A percentile compares a stretch with the other conserved stretches of the same genome.
Evolutionary conservation across 106 monocot species (phyloP).

Genomic region (Narthecium ossifragum): DNA sequence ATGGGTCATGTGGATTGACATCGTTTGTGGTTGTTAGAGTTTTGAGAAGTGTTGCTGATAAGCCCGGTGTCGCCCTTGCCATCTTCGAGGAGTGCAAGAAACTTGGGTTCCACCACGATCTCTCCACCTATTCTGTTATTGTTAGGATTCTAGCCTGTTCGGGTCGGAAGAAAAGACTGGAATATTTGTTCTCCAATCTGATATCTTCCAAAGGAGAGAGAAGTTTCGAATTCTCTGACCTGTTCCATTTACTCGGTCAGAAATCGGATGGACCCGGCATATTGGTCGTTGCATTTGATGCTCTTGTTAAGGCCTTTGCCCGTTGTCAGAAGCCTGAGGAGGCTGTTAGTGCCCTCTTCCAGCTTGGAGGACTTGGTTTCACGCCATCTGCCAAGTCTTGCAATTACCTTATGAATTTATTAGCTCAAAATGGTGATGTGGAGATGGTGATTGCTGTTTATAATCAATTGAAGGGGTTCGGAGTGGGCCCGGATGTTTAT

Average conservation of each 20-base stretch:
- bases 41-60: too few relatives aligned
- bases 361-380: slow-evolving; percentile 25
- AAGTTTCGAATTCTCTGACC: slow-evolving; percentile 12
- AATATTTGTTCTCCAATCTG: slow-evolving; percentile 32
- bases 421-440: slow-evolving; percentile 20
- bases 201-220: slow-evolving; percentile 16
- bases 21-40: too few relatives aligned
- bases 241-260: slow-evolving; percentile 21
- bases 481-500: slow-evolving; percentile 23
- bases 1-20: too few relatives aligned
- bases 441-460: slow-evolving; percentile 32
- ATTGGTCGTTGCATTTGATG: slow-evolving; percentile 15
- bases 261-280: neutral
- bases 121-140: slow-evolving; percentile 37
- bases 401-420: slow-evolving; percentile 55
- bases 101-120: slow-evolving; percentile 37
- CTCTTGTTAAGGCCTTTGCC: slow-evolving; percentile 53
- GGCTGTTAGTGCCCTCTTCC: slow-evolving; percentile 29
- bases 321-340: slow-evolving; percentile 13
- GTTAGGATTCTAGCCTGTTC: slow-evolving; percentile 32
- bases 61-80: slow-evolving; percentile 30
- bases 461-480: slow-evolving; percentile 29
- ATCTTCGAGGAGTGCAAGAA: slow-evolving; percentile 26
- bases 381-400: slow-evolving; percentile 34
- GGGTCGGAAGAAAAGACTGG: slow-evolving; percentile 18